These are phyloP conservation scores for Phenoliferia sp. DNA, from an alignment of 1,284 basidiomycete genomes.

Conservation along the genomic window DNA sequence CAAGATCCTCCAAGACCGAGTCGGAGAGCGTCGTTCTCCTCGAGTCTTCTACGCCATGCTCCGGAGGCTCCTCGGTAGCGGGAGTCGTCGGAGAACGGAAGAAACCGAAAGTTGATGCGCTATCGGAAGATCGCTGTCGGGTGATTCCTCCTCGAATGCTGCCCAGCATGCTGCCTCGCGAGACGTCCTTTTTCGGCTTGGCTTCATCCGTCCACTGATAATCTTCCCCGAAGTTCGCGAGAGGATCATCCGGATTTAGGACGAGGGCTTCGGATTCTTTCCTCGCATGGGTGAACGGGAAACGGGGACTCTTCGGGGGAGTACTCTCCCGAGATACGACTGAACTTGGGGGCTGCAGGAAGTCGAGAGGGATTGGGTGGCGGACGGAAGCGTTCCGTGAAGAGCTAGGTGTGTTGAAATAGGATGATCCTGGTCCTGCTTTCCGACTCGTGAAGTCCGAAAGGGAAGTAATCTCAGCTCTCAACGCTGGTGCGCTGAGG, in stretches of 20 bases:
- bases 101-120: background rate
- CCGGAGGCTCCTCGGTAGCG: background rate
- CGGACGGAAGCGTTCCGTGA: slow-evolving; percentile 2
- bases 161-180: background rate
- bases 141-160: slow-evolving; percentile 10
- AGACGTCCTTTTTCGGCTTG: slow-evolving; percentile 14
- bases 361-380: slow-evolving; percentile 4
- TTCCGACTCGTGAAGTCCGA: slow-evolving; percentile 3
- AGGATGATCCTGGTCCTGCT: background rate
- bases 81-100: slow-evolving; percentile 7
- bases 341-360: slow-evolving; percentile 3
- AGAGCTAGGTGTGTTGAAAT: background rate
- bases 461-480: slow-evolving; percentile 5
- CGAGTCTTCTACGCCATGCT: background rate
- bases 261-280: background rate
- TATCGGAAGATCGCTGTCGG: slow-evolving; percentile 10
- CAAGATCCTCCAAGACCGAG: slow-evolving; percentile 13
- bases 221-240: background rate
- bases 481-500: slow-evolving; percentile 16
- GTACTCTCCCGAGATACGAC: background rate
- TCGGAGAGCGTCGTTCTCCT: background rate
- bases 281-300: background rate
- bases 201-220: background rate
- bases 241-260: slow-evolving; percentile 13
- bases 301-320: background rate